phyloP scores from a whole-genome alignment of 805 yeast species.

The Ascoidea rubescens region DNA sequence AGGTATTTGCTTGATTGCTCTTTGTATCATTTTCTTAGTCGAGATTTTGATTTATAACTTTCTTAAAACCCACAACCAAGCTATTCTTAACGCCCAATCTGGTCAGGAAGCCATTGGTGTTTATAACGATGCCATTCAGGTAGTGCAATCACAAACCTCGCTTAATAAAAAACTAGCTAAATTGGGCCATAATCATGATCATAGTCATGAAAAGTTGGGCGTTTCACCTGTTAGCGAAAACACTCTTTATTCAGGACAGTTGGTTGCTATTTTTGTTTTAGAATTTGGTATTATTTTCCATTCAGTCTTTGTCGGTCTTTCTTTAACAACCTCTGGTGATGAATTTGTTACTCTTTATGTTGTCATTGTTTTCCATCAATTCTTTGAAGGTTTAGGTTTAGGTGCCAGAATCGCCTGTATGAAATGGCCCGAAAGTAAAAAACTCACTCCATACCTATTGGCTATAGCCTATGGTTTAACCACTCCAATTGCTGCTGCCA shows the following conservation, averaged over 20 bases:
- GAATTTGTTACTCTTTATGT: constrained; percentile 51
- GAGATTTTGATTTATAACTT: too few species aligned
- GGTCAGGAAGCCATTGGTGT: too few species aligned
- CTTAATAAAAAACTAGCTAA: constrained; percentile 17
- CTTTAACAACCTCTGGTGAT: constrained; percentile 46
- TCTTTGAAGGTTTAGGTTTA: constrained; percentile 69
- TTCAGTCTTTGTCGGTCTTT: constrained; percentile 60
- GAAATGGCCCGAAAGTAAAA: constrained; percentile 32
- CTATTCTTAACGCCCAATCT: too few species aligned
- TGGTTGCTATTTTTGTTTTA: constrained; percentile 36
- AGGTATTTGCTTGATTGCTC: constrained; percentile 14
- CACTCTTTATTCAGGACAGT: constrained; percentile 12
- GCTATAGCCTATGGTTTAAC: constrained; percentile 36
- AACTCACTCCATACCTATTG: constrained; percentile 18
- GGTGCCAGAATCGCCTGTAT: constrained; percentile 56
- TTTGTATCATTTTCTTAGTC: too few species aligned
- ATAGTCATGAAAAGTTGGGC: too few species aligned
- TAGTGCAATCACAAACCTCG: too few species aligned
- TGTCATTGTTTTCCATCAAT: constrained; percentile 61
- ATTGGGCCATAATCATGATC: constrained; percentile 22
- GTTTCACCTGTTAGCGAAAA: background rate
- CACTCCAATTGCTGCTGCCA: constrained; percentile 58
- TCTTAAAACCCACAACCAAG: too few species aligned
- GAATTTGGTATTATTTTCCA: constrained; percentile 69
- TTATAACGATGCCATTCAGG: too few species aligned